Percentiles rank a stretch among this genome's conserved stretches.
Evolutionary conservation across 768 basidiomycete species (phyloP).

Genomic region (Boletus reticulatus): DNA sequence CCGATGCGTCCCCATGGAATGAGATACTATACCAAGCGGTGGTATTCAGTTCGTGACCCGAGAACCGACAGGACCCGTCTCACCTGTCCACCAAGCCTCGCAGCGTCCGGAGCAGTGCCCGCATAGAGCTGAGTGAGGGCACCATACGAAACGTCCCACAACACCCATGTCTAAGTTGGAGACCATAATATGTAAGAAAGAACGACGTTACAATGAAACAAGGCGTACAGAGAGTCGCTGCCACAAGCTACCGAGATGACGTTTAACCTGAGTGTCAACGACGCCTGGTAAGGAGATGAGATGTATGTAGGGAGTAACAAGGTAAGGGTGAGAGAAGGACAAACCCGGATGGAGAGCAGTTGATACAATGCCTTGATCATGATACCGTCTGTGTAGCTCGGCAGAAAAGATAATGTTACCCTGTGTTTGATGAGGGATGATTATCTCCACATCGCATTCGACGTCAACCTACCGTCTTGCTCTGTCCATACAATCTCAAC

Average conservation of each 20-base stretch:
- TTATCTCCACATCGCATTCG: neutral
- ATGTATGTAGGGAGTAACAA: neutral
- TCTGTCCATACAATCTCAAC: conserved; percentile 29
- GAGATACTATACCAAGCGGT: neutral
- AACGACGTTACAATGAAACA: neutral
- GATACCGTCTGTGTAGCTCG: conserved; percentile 46
- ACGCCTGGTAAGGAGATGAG: neutral
- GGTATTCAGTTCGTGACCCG: neutral
- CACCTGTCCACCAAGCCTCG: conserved; percentile 2
- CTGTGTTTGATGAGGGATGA: conserved; percentile 20
- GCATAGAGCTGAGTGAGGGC: conserved; percentile 10
- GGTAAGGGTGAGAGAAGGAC: neutral
- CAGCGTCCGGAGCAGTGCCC: conserved; percentile 2
- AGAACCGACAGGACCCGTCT: neutral
- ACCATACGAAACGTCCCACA: conserved; percentile 1
- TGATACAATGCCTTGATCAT: conserved; percentile 44
- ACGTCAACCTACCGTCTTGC: conserved; percentile 8
- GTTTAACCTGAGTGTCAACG: neutral
- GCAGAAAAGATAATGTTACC: conserved; percentile 42
- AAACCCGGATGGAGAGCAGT: conserved; percentile 44
- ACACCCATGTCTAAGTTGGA: neutral
- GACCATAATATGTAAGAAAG: neutral
- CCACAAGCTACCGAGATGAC: neutral
- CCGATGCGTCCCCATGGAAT: conserved; percentile 6
- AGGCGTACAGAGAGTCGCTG: conserved; percentile 1